Conservation (phyloP, 2,329 filamentous ascomycete species). For the Coniella vitis region DNA sequence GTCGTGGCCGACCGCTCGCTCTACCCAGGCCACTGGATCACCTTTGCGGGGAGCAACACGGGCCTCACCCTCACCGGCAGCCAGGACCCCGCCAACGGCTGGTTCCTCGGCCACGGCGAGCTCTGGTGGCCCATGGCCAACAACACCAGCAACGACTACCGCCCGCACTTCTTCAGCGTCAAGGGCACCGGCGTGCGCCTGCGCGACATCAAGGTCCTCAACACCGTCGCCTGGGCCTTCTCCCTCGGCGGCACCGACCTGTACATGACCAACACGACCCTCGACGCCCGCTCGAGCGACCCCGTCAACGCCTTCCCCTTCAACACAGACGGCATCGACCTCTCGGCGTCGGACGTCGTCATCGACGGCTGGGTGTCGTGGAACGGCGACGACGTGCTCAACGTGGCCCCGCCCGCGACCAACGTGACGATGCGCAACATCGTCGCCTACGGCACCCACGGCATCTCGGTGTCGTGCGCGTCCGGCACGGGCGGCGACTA, state of each 20-base stretch:
- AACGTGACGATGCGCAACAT: conserved; percentile 20
- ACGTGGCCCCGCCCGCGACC: conserved; percentile 18
- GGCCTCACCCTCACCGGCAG: conserved; percentile 17
- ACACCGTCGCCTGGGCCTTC: conserved; percentile 20
- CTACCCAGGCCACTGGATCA: conserved; percentile 21
- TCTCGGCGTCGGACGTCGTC: conserved; percentile 18
- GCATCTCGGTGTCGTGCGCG: conserved; percentile 18
- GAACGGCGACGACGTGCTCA: conserved; percentile 20
- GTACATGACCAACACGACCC: conserved; percentile 18
- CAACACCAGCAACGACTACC: conserved; percentile 15
- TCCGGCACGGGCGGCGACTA: conserved; percentile 18
- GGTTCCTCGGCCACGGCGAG: conserved; percentile 20
- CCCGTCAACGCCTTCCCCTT: conserved; percentile 17
- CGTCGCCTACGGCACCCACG: conserved; percentile 19
- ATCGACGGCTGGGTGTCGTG: conserved; percentile 19
- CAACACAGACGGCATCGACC: conserved; percentile 21
- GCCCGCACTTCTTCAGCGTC: conserved; percentile 20
- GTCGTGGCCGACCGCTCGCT: conserved; percentile 17
- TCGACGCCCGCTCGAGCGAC: conserved; percentile 17
- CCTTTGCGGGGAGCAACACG: conserved; percentile 3
- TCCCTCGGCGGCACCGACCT: conserved; percentile 17
- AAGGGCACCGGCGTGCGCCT: conserved; percentile 16
- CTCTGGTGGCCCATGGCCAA: conserved; percentile 18
- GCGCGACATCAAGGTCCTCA: conserved; percentile 19
- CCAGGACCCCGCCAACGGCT: conserved; percentile 15